A percentile compares a stretch with the other conserved stretches of the same genome.
These are phyloP conservation scores for Xerocomus spinulosus DNA, from an alignment of 768 basidiomycete species.

Conservation along the genomic window DNA sequence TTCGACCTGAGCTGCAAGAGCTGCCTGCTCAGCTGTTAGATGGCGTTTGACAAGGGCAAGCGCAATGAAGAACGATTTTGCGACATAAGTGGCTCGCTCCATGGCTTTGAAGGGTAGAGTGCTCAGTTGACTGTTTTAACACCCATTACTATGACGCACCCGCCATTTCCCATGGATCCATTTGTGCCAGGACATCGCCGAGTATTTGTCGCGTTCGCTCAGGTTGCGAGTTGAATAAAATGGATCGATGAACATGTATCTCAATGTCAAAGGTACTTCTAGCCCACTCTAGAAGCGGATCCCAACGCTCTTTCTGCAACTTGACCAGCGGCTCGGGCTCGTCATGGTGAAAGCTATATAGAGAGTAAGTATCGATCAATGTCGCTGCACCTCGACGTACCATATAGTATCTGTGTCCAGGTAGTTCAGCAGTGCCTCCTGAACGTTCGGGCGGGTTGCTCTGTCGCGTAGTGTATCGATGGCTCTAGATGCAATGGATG, in stretches of 20 bases:
- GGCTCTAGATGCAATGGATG: constrained; percentile 85
- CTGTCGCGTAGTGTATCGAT: constrained; percentile 70
- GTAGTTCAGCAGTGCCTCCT: constrained; percentile 70
- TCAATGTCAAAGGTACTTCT: constrained; percentile 60
- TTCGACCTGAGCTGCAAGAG: constrained; percentile 83
- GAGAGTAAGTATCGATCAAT: neutral
- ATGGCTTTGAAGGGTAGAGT: constrained; percentile 50
- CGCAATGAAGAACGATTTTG: constrained; percentile 88
- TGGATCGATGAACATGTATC: constrained; percentile 63
- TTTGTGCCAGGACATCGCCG: constrained; percentile 47
- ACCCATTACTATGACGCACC: constrained; percentile 45
- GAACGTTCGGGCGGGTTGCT: constrained; percentile 55
- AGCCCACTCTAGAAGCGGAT: constrained; percentile 81
- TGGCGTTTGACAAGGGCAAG: constrained; percentile 77
- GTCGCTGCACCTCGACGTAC: constrained; percentile 36
- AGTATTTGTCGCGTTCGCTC: constrained; percentile 62
- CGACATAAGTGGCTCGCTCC: constrained; percentile 84
- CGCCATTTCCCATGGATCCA: constrained; percentile 86
- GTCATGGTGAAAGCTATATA: constrained; percentile 73
- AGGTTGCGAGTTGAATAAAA: constrained; percentile 69
- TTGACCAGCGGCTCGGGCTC: constrained; percentile 69
- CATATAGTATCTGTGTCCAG: constrained; percentile 94
- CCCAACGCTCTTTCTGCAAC: constrained; percentile 83
- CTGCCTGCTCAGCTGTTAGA: constrained; percentile 78
- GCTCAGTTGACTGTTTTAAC: neutral